Evolutionary conservation across 257 asterid species (phyloP), one percentile per base, ranked within the genome.

Genomic region (Jasminum sambac): DNA sequence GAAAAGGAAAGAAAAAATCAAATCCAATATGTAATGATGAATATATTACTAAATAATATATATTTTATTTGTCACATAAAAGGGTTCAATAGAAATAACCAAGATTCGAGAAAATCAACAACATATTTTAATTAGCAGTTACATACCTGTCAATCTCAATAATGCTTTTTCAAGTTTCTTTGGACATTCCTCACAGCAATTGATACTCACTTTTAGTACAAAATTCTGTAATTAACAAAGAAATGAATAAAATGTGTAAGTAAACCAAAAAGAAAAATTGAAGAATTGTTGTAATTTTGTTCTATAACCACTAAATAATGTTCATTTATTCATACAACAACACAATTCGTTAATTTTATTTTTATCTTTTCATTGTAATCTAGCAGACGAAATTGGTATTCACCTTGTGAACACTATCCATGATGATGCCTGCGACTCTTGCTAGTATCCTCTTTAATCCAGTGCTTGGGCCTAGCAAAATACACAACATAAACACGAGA

Each of bases 151-250:
- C 76, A 79, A 52, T 39, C 68, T 77, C 40, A 64, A 52, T 19
- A 82, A 11, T 21, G 69, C 69, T 23, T 68, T 50, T 74, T 71
- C 48, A 26, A 79, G 23, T 46, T 6, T 3, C 41, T 19, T 42
- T 4, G 76, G 80, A 21, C 82, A 82, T 2, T 8, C 5, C 23
- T 57, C 69, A 16, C 84, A 82, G 76, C 84, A 76, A 64, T 46
- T 74, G 58, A 77, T 60, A 0, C 74, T 24, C 41, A 79, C 72
- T 60, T 74, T 74, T 46, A 82, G 36, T 55, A 10, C 40, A 57
- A 71, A 48, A 63, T 67, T 63, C 84, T 76, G 74, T 74, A 69
- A 42, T 24, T 11, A 40, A 12, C 9, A 43, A n/a, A 19, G 25
- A 3, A 7, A 12, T 30, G 2, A 30, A 19, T 65, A 21, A 11